Conservation (phyloP, 192 early-diverging fungal genomes). For the Lunasporangiospora selenospora region DNA sequence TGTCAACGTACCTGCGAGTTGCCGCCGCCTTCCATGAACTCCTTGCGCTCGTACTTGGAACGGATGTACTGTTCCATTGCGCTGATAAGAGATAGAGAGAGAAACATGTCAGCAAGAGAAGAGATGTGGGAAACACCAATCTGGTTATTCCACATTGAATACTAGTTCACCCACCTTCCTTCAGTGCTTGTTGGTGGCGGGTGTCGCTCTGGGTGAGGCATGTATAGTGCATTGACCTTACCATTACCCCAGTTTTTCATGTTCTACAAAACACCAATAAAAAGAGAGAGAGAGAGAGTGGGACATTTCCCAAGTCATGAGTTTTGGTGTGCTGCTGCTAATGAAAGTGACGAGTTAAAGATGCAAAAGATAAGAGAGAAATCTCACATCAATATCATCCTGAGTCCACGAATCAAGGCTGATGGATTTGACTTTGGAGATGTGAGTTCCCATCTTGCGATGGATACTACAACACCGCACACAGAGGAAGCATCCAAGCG, state of each 20-base stretch:
- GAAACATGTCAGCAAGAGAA: too few species aligned
- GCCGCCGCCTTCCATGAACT: conserved; percentile 61
- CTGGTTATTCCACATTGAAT: not conserved
- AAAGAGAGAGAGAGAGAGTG: not conserved
- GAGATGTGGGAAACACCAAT: not conserved
- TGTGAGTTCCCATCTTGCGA: conserved; percentile 87
- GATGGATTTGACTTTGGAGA: conserved; percentile 91
- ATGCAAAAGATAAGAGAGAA: conserved; percentile 7
- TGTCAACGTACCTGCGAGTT: conserved; percentile 33
- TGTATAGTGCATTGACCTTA: conserved; percentile 73
- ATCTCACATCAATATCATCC: conserved; percentile 79
- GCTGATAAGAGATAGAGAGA: conserved; percentile 38
- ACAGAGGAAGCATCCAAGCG: conserved; percentile 92
- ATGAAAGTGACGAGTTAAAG: not conserved
- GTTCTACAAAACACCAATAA: conserved; percentile 21
- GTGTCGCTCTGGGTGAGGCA: conserved; percentile 71
- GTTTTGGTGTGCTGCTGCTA: too few species aligned
- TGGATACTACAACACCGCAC: conserved; percentile 89
- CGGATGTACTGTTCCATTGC: conserved; percentile 91
- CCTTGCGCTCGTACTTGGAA: conserved; percentile 87
- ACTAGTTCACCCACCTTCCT: conserved; percentile 48
- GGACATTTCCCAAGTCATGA: too few species aligned
- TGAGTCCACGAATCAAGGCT: conserved; percentile 90
- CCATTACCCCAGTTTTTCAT: conserved; percentile 68
- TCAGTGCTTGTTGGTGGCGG: conserved; percentile 68